Evolutionary conservation across 768 basidiomycete species (phyloP).

Genomic region (Suillus subluteus): DNA sequence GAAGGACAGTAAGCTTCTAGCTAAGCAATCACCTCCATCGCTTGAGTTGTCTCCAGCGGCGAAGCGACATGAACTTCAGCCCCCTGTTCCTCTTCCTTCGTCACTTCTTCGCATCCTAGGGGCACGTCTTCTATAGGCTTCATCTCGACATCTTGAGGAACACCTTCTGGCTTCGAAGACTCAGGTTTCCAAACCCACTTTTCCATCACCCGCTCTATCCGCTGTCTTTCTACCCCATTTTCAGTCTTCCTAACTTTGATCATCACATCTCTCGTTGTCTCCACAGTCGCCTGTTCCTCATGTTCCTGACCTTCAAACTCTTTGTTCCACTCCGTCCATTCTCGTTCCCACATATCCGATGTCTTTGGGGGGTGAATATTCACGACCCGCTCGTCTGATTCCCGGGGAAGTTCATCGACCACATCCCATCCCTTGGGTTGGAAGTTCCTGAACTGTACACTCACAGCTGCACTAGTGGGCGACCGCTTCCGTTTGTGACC

Average conservation of each 20-base stretch:
- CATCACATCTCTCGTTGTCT: slow-evolving; percentile 49
- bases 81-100: slow-evolving; percentile 14
- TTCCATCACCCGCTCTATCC: slow-evolving; percentile 69
- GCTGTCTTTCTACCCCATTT: slow-evolving; percentile 68
- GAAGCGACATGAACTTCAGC: slow-evolving; percentile 9
- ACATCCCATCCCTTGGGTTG: slow-evolving; percentile 69
- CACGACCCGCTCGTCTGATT: slow-evolving; percentile 42
- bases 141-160: slow-evolving; percentile 34
- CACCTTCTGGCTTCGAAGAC: slow-evolving; percentile 12
- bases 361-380: slow-evolving; percentile 43
- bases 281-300: slow-evolving; percentile 42
- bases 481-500: slow-evolving; percentile 46
- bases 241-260: slow-evolving; percentile 60
- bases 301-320: slow-evolving; percentile 32
- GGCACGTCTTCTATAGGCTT: slow-evolving; percentile 25
- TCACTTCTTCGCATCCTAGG: slow-evolving; percentile 14
- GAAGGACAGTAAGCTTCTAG: slow-evolving; percentile 8
- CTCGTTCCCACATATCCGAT: slow-evolving; percentile 46
- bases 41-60: slow-evolving; percentile 10
- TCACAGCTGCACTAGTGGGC: slow-evolving; percentile 19
- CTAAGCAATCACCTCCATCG: slow-evolving; percentile 26
- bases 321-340: slow-evolving; percentile 44
- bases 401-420: slow-evolving; percentile 45
- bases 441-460: slow-evolving; percentile 62
- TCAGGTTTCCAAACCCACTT: slow-evolving; percentile 60